Percentiles rank a stretch among this genome's conserved stretches.
phyloP scores from a whole-genome alignment of 2,329 filamentous ascomycete species.

The Fusarium buharicum region DNA sequence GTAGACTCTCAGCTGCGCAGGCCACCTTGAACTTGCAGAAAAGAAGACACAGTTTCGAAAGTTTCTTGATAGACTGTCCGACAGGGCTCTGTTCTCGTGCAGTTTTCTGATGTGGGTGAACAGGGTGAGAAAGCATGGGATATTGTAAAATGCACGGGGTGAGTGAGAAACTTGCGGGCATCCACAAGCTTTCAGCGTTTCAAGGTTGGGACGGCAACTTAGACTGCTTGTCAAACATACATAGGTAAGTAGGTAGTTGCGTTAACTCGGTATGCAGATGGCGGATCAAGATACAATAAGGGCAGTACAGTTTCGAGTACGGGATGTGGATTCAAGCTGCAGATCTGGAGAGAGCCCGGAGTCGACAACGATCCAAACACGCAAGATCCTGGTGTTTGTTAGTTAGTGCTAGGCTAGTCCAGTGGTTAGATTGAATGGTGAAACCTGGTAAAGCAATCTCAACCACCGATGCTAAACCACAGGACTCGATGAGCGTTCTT shows the following conservation, averaged over 20 bases:
- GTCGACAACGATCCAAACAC: constrained; percentile 17
- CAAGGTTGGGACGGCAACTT: too few relatives aligned
- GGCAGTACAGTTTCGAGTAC: constrained; percentile 10
- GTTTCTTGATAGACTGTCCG: constrained; percentile 25
- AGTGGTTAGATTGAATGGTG: constrained; percentile 15
- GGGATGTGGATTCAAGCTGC: constrained; percentile 35
- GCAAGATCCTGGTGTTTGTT: constrained; percentile 23
- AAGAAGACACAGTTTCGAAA: constrained; percentile 38
- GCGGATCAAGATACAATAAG: neutral
- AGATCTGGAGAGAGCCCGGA: constrained; percentile 30
- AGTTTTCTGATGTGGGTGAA: constrained; percentile 15
- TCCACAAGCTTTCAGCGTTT: too few relatives aligned
- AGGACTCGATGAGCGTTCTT: constrained; percentile 10
- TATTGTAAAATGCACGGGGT: constrained; percentile 1
- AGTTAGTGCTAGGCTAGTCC: constrained; percentile 5
- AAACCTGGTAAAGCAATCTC: constrained; percentile 23
- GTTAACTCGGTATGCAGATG: neutral
- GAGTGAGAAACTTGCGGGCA: too few relatives aligned
- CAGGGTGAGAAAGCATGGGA: constrained; percentile 24
- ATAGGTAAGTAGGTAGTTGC: too few relatives aligned
- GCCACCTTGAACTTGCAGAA: constrained; percentile 15
- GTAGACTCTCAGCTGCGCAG: constrained; percentile 30
- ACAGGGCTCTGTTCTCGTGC: constrained; percentile 21
- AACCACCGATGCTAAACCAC: constrained; percentile 14
- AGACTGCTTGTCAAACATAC: too few relatives aligned